phyloP scores from a whole-genome alignment of 345 rosid genomes.

The Hibiscus trionum region DNA sequence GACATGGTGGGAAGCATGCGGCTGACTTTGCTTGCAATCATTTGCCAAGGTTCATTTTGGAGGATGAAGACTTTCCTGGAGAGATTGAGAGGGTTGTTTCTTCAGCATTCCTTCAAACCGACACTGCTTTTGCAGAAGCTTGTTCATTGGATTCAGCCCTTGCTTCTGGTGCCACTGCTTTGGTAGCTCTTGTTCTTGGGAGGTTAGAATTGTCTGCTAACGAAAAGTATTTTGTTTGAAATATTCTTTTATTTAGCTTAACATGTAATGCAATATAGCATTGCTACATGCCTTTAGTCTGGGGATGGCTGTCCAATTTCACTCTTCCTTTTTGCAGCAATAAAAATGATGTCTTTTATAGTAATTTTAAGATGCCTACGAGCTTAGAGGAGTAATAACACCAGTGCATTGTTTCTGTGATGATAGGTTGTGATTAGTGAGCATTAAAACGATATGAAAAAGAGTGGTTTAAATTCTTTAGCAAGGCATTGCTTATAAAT shows the following conservation, averaged over 20 bases:
- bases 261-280: background rate
- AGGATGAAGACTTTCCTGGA: slow-evolving; percentile 59
- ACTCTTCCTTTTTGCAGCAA: no score
- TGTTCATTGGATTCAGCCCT: slow-evolving; percentile 44
- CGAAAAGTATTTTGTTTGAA: background rate
- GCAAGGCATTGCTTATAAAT: background rate
- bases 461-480: background rate
- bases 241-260: background rate
- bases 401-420: background rate
- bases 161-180: slow-evolving; percentile 86
- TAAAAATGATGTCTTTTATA: background rate
- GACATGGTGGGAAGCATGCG: slow-evolving; percentile 92
- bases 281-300: background rate
- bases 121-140: slow-evolving; percentile 52
- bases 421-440: background rate
- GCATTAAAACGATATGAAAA: background rate
- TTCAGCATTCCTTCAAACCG: slow-evolving; percentile 79
- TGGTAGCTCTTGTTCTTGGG: slow-evolving; percentile 73
- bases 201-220: slow-evolving; percentile 37
- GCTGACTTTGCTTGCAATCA: slow-evolving; percentile 34
- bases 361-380: background rate
- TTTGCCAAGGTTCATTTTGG: slow-evolving; percentile 53
- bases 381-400: background rate
- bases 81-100: slow-evolving; percentile 60
- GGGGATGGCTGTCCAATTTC: no score